Percentiles rank a stretch among this genome's conserved stretches.
These are phyloP conservation scores for Hanseniaspora sp. DNA, from an alignment of 1,139 yeast species.

Conservation along the genomic window DNA sequence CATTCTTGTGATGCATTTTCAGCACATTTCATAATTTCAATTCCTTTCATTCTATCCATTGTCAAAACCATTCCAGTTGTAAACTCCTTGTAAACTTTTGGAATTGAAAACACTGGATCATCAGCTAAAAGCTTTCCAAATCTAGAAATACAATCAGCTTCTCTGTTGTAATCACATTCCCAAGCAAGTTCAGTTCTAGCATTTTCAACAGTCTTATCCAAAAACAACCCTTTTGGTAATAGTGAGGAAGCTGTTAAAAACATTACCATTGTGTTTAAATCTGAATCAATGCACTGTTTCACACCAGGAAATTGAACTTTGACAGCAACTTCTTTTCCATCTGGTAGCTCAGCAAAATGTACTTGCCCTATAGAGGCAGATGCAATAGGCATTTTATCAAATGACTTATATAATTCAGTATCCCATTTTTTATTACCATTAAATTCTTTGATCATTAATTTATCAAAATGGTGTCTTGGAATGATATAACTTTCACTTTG, in stretches of 20 bases:
- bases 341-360: conserved; percentile 62
- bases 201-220: conserved; percentile 84
- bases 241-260: conserved; percentile 75
- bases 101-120: conserved; percentile 68
- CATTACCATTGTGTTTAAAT: conserved; percentile 70
- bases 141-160: conserved; percentile 65
- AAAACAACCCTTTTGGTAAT: conserved; percentile 81
- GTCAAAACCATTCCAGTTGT: conserved; percentile 79
- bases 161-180: conserved; percentile 95
- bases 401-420: conserved; percentile 48
- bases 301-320: conserved; percentile 99
- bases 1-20: conserved; percentile 53
- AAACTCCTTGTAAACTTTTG: conserved; percentile 63
- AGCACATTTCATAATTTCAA: conserved; percentile 66
- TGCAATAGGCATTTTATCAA: conserved; percentile 82
- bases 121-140: conserved; percentile 51
- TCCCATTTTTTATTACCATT: conserved; percentile 63
- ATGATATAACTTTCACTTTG: conserved; percentile 93
- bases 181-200: conserved; percentile 89
- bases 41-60: conserved; percentile 80
- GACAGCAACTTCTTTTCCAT: conserved; percentile 69
- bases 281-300: conserved; percentile 84
- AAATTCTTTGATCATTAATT: conserved; percentile 59
- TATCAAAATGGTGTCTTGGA: conserved; percentile 84
- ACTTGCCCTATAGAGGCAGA: conserved; percentile 98